Conservation (phyloP, 2,329 filamentous ascomycete genomes). For the Microsporum canis region DNA sequence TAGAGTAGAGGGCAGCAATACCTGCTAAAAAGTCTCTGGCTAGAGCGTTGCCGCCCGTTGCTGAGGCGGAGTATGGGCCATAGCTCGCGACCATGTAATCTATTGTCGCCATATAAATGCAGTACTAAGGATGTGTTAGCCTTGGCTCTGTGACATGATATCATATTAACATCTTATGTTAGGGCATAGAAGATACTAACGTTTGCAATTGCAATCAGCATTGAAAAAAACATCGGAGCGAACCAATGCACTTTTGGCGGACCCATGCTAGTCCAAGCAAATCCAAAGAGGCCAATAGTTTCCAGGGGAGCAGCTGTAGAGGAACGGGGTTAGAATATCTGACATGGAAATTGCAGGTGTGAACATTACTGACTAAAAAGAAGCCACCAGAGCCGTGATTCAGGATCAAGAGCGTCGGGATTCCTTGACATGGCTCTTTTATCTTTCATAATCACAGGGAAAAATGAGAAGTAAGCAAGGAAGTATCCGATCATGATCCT, state of each 20-base stretch:
- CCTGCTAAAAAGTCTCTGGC: slow-evolving; percentile 54
- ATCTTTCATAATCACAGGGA: slow-evolving; percentile 41
- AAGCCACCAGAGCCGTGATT: slow-evolving; percentile 48
- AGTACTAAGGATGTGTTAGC: slow-evolving; percentile 18
- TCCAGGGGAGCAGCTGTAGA: slow-evolving; percentile 43
- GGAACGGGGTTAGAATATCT: background rate
- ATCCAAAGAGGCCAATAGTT: slow-evolving; percentile 49
- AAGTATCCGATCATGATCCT: slow-evolving; percentile 46
- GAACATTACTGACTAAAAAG: slow-evolving; percentile 35
- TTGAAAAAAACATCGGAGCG: slow-evolving; percentile 47
- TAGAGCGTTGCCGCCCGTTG: slow-evolving; percentile 55
- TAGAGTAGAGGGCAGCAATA: slow-evolving; percentile 47
- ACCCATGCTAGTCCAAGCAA: slow-evolving; percentile 49
- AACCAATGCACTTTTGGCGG: slow-evolving; percentile 48
- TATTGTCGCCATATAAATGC: slow-evolving; percentile 53
- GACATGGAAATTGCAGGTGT: background rate
- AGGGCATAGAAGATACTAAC: slow-evolving; percentile 25
- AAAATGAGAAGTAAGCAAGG: slow-evolving; percentile 45
- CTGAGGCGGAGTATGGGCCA: slow-evolving; percentile 52
- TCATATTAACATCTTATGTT: background rate
- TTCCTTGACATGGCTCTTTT: slow-evolving; percentile 31
- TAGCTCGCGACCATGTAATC: slow-evolving; percentile 59
- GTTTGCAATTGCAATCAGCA: slow-evolving; percentile 52
- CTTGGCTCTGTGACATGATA: too few species aligned
- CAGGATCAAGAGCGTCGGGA: slow-evolving; percentile 45